Base-by-base conservation (phyloP, 2,329 filamentous ascomycete species). In the Fusarium poae region DNA sequence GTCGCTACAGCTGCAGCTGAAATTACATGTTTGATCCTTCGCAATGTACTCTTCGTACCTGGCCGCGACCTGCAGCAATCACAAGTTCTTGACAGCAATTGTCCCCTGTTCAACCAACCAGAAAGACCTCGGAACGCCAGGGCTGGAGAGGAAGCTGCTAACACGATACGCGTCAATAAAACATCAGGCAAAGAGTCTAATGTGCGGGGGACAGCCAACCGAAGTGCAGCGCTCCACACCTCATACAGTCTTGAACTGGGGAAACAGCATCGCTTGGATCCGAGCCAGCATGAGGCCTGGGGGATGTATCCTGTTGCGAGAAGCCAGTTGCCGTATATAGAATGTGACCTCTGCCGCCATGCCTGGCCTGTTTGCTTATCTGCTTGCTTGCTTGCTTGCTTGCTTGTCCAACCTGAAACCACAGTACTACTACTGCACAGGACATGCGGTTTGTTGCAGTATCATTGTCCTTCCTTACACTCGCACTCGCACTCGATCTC, bases 201-300 rank as follows among this genome's bases (percentile, higher is more conserved):
- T 66, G 59, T 72, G 72, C 64, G 72, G 71, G 71, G 70, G 64
- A 70, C 44, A 60, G 57, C 67, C 70, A 71, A 68, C 67, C 53
- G 60, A 70, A 48, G 53, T 57, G 54, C 45, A 39, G 49, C 61
- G 54, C 72, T 74, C 72, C 72, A 73, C 72, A 69, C 68, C 70
- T 67, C 56, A 64, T 67, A 69, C 51, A 62, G 29, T 50, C 29
- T 34, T 32, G 61, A 58, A 35, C 59, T 64, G 61, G 61, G 61
- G 59, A 64, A 64, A 49, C 49, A 39, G 43, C 35, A 62, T 55
- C 50, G 35, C 30, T 50, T 45, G 59, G 45, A 37, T 62, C 50
- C 50, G 40, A 61, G 39, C 45, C 61, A 32, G 56, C 39, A 27
- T 61, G 46, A 62, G 43, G n/a, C 27, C 25, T 45, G 46, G 37